Conservation (phyloP, 1,284 basidiomycete species). For the Fomes fomentarius region DNA sequence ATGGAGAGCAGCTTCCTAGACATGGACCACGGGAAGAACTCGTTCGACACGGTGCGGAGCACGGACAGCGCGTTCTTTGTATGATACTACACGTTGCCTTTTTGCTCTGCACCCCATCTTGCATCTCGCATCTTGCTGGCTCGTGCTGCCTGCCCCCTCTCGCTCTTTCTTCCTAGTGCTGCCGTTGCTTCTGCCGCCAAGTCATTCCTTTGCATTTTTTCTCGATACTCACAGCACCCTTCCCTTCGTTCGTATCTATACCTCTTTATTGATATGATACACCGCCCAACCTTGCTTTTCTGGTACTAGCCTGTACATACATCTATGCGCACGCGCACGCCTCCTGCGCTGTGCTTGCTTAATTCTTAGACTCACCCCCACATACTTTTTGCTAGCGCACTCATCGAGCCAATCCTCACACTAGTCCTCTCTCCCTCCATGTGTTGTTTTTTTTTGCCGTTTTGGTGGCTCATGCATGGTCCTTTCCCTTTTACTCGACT, state of each 20-base stretch:
- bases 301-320: conserved; percentile 9
- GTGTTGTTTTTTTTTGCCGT: conserved; percentile 1
- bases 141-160: background rate
- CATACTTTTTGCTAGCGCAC: background rate
- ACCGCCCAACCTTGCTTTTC: conserved; percentile 9
- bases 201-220: background rate
- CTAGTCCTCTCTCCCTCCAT: conserved; percentile 1
- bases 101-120: conserved; percentile 6
- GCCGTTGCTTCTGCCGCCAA: background rate
- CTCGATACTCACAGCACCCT: background rate
- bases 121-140: conserved; percentile 9
- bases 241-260: conserved; percentile 29
- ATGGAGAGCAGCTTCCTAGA: conserved; percentile 64
- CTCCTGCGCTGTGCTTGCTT: conserved; percentile 5
- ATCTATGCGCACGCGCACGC: background rate
- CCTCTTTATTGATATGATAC: conserved; percentile 31
- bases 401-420: background rate
- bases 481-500: background rate
- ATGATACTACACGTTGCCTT: conserved; percentile 18
- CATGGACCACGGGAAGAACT: conserved; percentile 55
- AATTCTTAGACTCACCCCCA: conserved; percentile 8
- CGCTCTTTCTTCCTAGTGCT: background rate
- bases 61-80: conserved; percentile 34
- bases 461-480: conserved; percentile 10
- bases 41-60: conserved; percentile 62